Percentiles rank a stretch among this genome's conserved stretches.
These are phyloP conservation scores for Acorus calamus DNA, from an alignment of 106 monocot genomes.

Conservation along the genomic window DNA sequence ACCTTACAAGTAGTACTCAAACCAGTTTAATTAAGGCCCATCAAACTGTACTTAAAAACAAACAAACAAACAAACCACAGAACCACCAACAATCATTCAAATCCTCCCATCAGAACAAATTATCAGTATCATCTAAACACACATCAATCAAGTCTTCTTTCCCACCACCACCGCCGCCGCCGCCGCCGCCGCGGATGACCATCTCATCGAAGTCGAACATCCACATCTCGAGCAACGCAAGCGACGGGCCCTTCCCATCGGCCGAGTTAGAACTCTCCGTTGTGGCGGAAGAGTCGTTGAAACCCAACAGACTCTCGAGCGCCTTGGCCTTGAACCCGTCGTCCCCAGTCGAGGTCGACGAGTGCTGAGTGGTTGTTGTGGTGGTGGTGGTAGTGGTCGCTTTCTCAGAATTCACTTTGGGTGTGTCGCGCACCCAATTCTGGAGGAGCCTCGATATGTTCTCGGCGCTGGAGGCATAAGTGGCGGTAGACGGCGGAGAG, in stretches of 20 bases:
- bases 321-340: too few species aligned
- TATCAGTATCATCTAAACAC: background rate
- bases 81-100: background rate
- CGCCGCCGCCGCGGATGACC: background rate
- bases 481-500: background rate
- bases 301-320: too few species aligned
- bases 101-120: background rate
- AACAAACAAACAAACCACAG: background rate
- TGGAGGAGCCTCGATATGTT: constrained; percentile 36
- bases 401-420: background rate
- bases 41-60: background rate
- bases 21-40: background rate
- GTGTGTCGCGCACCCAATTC: constrained; percentile 10
- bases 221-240: too few species aligned
- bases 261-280: too few species aligned
- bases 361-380: background rate
- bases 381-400: too few species aligned
- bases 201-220: background rate
- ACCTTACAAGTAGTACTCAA: too few species aligned
- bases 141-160: background rate
- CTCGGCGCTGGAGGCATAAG: constrained; percentile 25
- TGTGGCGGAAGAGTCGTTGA: too few species aligned
- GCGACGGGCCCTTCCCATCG: too few species aligned
- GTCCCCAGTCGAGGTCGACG: background rate
- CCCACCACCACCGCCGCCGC: background rate